phyloP scores from a whole-genome alignment of 1,284 basidiomycete species.

The Pisolithus thermaeus region DNA sequence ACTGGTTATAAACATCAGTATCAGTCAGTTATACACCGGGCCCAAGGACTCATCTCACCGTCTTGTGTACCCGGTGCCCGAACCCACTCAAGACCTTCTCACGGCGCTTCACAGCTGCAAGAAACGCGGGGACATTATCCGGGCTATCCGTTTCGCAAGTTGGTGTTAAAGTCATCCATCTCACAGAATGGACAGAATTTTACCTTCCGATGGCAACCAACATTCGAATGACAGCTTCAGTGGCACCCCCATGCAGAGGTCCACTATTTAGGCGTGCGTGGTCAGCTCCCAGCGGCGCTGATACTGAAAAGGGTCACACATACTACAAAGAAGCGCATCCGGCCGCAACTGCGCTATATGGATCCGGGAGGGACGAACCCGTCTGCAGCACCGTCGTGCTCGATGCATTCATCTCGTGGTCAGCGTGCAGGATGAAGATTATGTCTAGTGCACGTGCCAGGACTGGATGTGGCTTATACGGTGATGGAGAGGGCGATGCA shows the following conservation, averaged over 20 bases:
- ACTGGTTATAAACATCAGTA: constrained; percentile 35
- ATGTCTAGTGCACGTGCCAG: constrained; percentile 81
- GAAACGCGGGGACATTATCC: constrained; percentile 77
- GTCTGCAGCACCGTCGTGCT: constrained; percentile 84
- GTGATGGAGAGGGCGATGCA: constrained; percentile 28
- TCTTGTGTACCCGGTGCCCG: constrained; percentile 83
- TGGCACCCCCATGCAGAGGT: constrained; percentile 80
- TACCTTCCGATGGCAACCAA: constrained; percentile 78
- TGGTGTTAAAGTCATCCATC: neutral
- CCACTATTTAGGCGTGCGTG: constrained; percentile 43
- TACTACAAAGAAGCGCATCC: constrained; percentile 82
- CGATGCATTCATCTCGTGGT: constrained; percentile 83
- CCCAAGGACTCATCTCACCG: constrained; percentile 39
- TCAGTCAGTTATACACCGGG: neutral
- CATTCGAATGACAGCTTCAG: constrained; percentile 89
- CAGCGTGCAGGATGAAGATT: constrained; percentile 82
- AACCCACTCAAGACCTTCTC: constrained; percentile 85
- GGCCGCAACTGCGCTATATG: constrained; percentile 81
- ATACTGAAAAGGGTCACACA: constrained; percentile 25
- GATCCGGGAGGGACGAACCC: constrained; percentile 82
- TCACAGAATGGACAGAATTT: constrained; percentile 13
- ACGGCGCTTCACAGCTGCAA: constrained; percentile 79
- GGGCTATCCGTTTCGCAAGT: constrained; percentile 39
- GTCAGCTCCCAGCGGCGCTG: neutral
- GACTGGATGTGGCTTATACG: constrained; percentile 72